phyloP scores from a whole-genome alignment of 805 yeast genomes.

The Saccharomycopsis capsularis region DNA sequence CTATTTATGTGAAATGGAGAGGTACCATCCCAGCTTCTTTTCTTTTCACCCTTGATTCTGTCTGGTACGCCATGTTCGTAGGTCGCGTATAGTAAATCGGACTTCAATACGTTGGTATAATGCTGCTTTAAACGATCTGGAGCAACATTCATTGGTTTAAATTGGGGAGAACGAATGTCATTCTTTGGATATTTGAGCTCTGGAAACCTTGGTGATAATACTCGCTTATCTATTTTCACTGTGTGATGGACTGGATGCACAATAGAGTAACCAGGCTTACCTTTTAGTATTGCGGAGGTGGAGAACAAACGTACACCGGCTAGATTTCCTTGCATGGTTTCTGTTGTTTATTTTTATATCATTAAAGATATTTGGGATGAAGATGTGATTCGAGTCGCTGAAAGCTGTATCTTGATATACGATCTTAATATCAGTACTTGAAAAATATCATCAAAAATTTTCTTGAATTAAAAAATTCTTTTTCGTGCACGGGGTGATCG shows the following conservation, averaged over 20 bases:
- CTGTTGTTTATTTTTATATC: neutral
- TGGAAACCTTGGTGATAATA: conserved; percentile 68
- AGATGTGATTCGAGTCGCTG: too few relatives aligned
- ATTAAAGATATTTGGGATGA: too few relatives aligned
- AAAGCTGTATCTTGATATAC: too few relatives aligned
- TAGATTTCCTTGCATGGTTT: neutral
- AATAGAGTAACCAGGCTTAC: conserved; percentile 56
- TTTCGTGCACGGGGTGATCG: too few relatives aligned
- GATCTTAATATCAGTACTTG: too few relatives aligned
- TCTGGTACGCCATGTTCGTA: conserved; percentile 58
- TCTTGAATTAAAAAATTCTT: too few relatives aligned
- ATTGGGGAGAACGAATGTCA: conserved; percentile 76
- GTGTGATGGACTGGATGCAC: conserved; percentile 91
- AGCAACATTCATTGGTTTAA: conserved; percentile 62
- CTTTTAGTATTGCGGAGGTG: conserved; percentile 30
- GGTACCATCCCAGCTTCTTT: conserved; percentile 77
- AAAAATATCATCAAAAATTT: too few relatives aligned
- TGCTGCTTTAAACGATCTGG: conserved; percentile 78
- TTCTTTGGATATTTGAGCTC: conserved; percentile 58
- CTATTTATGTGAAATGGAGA: conserved; percentile 88
- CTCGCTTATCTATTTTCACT: conserved; percentile 65
- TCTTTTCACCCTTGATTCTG: conserved; percentile 53
- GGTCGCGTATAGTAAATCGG: conserved; percentile 72
- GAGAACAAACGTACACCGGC: conserved; percentile 23
- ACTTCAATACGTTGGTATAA: conserved; percentile 62